A percentile compares a stretch with the other conserved stretches of the same genome.
Evolutionary conservation across 495 filamentous ascomycete genomes (phyloP).

Genomic region (Amniculicola lignicola): DNA sequence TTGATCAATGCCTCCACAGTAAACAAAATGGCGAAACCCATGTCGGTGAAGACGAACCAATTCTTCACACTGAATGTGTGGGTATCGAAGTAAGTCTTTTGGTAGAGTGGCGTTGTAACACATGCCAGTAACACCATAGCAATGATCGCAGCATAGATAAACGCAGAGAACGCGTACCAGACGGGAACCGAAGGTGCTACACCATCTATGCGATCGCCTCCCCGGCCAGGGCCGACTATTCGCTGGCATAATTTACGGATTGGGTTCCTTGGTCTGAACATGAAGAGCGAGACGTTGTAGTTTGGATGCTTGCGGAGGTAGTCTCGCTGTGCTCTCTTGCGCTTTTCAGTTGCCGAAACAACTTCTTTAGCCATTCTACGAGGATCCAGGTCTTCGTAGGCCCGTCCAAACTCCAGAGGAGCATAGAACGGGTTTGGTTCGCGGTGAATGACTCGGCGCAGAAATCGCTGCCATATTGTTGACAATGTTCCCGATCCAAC

Average conservation of each 20-base stretch:
- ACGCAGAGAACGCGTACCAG: conserved; percentile 89
- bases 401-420: conserved; percentile 66
- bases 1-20: conserved; percentile 86
- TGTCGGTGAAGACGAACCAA: conserved; percentile 92
- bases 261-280: conserved; percentile 74
- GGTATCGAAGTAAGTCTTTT: conserved; percentile 70
- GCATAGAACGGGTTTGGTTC: conserved; percentile 97
- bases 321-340: conserved; percentile 83
- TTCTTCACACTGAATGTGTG: conserved; percentile 58
- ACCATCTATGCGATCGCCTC: conserved; percentile 78
- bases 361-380: conserved; percentile 85
- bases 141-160: conserved; percentile 92
- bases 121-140: conserved; percentile 96
- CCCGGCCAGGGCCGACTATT: conserved; percentile 88
- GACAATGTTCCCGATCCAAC: conserved; percentile 47
- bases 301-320: conserved; percentile 81
- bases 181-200: conserved; percentile 78
- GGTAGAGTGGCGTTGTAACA: conserved; percentile 89
- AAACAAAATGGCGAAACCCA: conserved; percentile 86
- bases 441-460: conserved; percentile 52
- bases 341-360: conserved; percentile 72
- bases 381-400: conserved; percentile 76
- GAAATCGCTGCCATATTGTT: conserved; percentile 54
- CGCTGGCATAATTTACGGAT: conserved; percentile 81
- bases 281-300: conserved; percentile 89